Conservation (phyloP, 2,329 filamentous ascomycete species). For the Exophiala xenobiotica region DNA sequence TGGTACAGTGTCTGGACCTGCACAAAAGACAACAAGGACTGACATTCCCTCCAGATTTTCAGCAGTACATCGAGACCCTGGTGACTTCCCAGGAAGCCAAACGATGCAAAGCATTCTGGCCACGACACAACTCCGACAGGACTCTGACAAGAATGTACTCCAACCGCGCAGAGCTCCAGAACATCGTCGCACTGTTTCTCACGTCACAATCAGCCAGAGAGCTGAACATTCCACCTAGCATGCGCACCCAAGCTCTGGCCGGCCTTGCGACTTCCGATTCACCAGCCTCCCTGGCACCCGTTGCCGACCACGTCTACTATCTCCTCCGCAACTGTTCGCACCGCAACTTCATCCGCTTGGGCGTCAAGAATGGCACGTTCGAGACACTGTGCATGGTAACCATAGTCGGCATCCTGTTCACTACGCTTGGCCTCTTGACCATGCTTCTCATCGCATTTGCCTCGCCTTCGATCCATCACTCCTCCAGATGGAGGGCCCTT, state of each 20-base stretch:
- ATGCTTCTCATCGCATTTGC: slow-evolving; percentile 21
- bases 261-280: slow-evolving; percentile 13
- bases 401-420: slow-evolving; percentile 19
- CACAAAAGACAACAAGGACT: too few relatives aligned
- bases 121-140: slow-evolving; percentile 5
- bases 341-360: slow-evolving; percentile 25
- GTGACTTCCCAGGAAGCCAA: slow-evolving; percentile 6
- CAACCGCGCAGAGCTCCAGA: slow-evolving; percentile 15
- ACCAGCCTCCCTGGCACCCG: slow-evolving; percentile 8
- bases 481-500: slow-evolving; percentile 18
- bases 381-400: slow-evolving; percentile 26
- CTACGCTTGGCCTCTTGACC: slow-evolving; percentile 14
- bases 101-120: slow-evolving; percentile 7
- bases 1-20: too few relatives aligned
- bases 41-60: slow-evolving; percentile 13
- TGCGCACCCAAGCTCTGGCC: slow-evolving; percentile 12
- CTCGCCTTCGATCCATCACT: slow-evolving; percentile 23
- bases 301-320: slow-evolving; percentile 24
- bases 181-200: slow-evolving; percentile 12
- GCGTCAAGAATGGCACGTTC: slow-evolving; percentile 25
- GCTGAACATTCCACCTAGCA: slow-evolving; percentile 17
- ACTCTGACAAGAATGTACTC: background rate
- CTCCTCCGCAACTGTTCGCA: slow-evolving; percentile 24
- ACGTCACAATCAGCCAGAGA: slow-evolving; percentile 13
- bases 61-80: slow-evolving; percentile 11